Base-by-base conservation (phyloP, 2,329 filamentous ascomycete genomes). In the Curvularia verruculosa region DNA sequence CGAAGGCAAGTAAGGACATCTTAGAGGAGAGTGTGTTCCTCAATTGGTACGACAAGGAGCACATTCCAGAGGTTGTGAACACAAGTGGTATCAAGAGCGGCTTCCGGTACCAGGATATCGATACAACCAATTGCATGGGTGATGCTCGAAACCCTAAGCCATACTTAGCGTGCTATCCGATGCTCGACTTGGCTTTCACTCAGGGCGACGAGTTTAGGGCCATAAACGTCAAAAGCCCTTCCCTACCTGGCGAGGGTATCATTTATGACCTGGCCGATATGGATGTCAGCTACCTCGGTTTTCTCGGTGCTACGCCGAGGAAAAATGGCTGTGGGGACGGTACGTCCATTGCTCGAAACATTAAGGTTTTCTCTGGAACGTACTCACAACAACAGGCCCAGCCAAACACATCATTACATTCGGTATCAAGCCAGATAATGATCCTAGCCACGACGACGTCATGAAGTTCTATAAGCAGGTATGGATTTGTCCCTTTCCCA, bases 31-130 rank as follows among this genome's bases (percentile, higher is more conserved):
- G 61, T 10, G 66, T 66, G 7, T 78, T 69, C 48, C 52, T 76
- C 39, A 61, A 68, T 45, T 79, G 77, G 77, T 78, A 78, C 60
- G 76, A 78, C 48, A 63, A 76, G 18, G 75, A 76, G 31, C 77
- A 79, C 59, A 77, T 78, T 31, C 59, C 73, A 15, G 75, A 78
- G 52, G 70, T 78, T 23, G 56, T 77, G 5, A 52, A 58, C 23
- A 77, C 71, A 2, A 68, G 64, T 28, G 73, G 73, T 23, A 72
- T 79, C 29, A 56, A 67, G 19, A 70, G 65, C 13, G 75, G 69
- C 0, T 72, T 74, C 46, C 75, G 76, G 24, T 77, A 67, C 54
- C 58, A 71, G 5, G 63, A 75, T 48, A 63, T 65, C 36, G 58
- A 72, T 34, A 68, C 66, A 31, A 54, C 54, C 2, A 60, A 63